Conservation (phyloP, 495 filamentous ascomycete species). For the Aspergillus leporis region DNA sequence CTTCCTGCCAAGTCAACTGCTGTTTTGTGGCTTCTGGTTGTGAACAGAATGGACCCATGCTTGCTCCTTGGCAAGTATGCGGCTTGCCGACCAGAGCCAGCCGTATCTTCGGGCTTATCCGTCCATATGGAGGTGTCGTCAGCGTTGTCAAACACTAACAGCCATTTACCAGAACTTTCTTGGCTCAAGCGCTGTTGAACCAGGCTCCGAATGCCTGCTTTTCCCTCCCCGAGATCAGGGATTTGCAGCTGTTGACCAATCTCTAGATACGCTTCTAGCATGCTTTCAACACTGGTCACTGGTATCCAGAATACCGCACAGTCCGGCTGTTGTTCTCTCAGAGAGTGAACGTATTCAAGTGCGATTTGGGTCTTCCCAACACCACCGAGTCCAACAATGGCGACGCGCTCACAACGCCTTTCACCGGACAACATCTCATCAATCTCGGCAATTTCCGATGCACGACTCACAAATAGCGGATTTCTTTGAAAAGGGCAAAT, state of each 20-base stretch:
- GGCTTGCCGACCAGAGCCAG: slow-evolving; percentile 4
- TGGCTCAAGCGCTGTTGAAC: slow-evolving; percentile 32
- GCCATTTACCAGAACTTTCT: slow-evolving; percentile 28
- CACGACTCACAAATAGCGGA: slow-evolving; percentile 28
- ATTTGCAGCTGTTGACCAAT: slow-evolving; percentile 35
- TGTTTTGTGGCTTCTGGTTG: slow-evolving; percentile 32
- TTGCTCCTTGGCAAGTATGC: slow-evolving; percentile 28
- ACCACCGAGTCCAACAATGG: slow-evolving; percentile 48
- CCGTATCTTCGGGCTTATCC: neutral
- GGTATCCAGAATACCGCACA: slow-evolving; percentile 56
- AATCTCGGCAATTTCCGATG: slow-evolving; percentile 18
- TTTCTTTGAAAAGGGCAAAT: slow-evolving; percentile 27
- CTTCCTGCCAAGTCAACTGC: slow-evolving; percentile 22
- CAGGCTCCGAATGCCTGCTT: slow-evolving; percentile 21
- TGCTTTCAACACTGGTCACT: slow-evolving; percentile 33
- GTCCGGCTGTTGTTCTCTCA: slow-evolving; percentile 32
- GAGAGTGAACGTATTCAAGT: slow-evolving; percentile 45
- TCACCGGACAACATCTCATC: neutral
- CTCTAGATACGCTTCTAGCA: slow-evolving; percentile 45
- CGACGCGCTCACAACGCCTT: slow-evolving; percentile 11
- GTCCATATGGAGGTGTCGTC: slow-evolving; percentile 37
- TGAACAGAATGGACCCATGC: slow-evolving; percentile 38
- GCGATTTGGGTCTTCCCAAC: slow-evolving; percentile 55
- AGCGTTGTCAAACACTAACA: slow-evolving; percentile 43
- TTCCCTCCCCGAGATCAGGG: slow-evolving; percentile 14